Evolutionary conservation across 768 basidiomycete species (phyloP), one percentile per base, ranked within the genome.

Genomic region (Boletus subparvulus): DNA sequence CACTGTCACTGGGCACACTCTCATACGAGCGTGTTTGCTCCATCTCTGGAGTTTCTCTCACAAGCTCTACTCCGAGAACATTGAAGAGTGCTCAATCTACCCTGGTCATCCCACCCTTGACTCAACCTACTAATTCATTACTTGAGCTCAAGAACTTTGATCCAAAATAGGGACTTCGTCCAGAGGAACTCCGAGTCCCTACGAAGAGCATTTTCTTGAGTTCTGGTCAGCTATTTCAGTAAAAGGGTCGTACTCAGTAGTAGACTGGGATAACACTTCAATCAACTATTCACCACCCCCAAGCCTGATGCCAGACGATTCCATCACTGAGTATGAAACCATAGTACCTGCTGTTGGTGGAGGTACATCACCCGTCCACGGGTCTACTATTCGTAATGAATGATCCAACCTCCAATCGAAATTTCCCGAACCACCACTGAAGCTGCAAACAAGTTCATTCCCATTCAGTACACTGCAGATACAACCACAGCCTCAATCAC

Each of bases 291-390:
- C 78, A 5, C 74, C 83, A 19, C 76, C 75, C 3, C 67, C 73
- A n/a, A 83, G 81, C 46, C 66, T 77, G 26, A 60, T 65, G 9
- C 69, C 75, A 45, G 77, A 76, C 45, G 79, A 81, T 52, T 71
- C 74, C 19, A 69, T 80, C 40, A 72, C 79, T 11, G 90, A 92
- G 65, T 94, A 88, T 70, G 92, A 96, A 69, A 88, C 89, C 1
- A 84, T n/a, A n/a, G n/a, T 94, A 35, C 92, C 94, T 13, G 94
- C 95, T 3, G 88, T 97, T 5, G 94, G 95, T 17, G 94, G 94
- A 14, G 94, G 94, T 0, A 86, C 83, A 83, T 97, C 62, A 88
- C 88, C 11, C 84, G 92, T 14, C 95, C 95, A 1, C 78, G 94
- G 7, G 81, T 95, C 33, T 85, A 84, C 60, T 94, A 95, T 69